Evolutionary conservation across 805 yeast genomes (phyloP).

Genomic region (Saturnispora besseyi): DNA sequence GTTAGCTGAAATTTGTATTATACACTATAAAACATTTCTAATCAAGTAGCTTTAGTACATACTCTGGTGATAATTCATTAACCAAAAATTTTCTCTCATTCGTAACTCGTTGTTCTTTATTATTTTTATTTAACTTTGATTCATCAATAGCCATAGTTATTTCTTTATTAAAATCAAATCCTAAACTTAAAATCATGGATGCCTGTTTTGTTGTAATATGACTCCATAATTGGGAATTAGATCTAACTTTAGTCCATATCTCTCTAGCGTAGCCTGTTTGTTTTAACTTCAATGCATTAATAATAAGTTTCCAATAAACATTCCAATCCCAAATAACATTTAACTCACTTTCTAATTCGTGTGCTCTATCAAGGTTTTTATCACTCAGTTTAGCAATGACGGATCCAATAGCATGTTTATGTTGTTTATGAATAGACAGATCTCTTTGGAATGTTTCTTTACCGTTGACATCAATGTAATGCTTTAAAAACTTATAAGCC

Average conservation of each 20-base stretch:
- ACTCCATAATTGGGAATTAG: neutral
- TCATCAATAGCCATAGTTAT: neutral
- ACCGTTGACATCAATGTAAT: neutral
- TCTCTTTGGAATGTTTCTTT: neutral
- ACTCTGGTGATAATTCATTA: conserved; percentile 3
- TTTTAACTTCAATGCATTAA: neutral
- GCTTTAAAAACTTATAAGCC: conserved; percentile 3
- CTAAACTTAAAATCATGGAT: neutral
- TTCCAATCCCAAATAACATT: conserved; percentile 5
- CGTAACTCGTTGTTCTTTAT: neutral
- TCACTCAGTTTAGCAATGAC: neutral
- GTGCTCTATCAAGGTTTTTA: neutral
- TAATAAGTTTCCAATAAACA: neutral
- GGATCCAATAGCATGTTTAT: neutral
- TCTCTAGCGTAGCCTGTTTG: neutral
- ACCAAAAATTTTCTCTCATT: neutral
- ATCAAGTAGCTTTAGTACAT: neutral
- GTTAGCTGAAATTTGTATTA: neutral
- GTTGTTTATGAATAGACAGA: neutral
- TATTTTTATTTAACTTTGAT: neutral
- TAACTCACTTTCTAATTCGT: neutral
- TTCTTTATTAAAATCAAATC: conserved; percentile 2
- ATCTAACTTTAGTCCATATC: conserved; percentile 2
- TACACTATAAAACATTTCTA: neutral
- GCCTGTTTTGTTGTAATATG: conserved; percentile 1